phyloP scores from a whole-genome alignment of 2,329 filamentous ascomycete genomes.

The Simplicillium aogashimaense region DNA sequence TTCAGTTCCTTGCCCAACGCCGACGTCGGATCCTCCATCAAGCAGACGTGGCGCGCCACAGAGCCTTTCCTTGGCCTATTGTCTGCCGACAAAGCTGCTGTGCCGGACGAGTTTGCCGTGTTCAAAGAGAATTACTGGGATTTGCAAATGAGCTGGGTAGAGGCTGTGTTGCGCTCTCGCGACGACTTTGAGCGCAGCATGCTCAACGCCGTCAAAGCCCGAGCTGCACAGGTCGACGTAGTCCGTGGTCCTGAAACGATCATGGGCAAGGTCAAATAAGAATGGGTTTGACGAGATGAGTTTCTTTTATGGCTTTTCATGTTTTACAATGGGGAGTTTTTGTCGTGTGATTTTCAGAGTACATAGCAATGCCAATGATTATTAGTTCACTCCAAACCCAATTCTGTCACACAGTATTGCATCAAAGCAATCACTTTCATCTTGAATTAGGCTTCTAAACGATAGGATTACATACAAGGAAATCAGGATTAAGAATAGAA shows the following conservation, averaged over 20 bases:
- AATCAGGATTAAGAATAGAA: neutral
- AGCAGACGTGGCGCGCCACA: slow-evolving; percentile 85
- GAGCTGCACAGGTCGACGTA: slow-evolving; percentile 76
- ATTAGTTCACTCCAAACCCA: neutral
- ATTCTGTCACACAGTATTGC: neutral
- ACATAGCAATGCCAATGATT: neutral
- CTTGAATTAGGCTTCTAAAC: neutral
- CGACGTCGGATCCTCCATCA: slow-evolving; percentile 65
- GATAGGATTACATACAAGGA: neutral
- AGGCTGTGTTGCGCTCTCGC: slow-evolving; percentile 73
- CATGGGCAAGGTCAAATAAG: slow-evolving; percentile 76
- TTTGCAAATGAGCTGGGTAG: slow-evolving; percentile 89
- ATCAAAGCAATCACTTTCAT: neutral
- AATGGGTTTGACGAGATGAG: neutral
- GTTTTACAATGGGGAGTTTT: neutral
- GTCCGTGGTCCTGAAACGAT: slow-evolving; percentile 81
- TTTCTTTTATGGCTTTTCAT: neutral
- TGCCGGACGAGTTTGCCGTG: slow-evolving; percentile 68
- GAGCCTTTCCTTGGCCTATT: slow-evolving; percentile 75
- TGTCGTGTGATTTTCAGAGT: neutral
- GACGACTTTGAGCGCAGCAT: slow-evolving; percentile 92
- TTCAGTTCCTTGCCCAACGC: slow-evolving; percentile 64
- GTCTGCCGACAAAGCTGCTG: slow-evolving; percentile 60
- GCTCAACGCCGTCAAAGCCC: slow-evolving; percentile 78
- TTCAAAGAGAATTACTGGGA: slow-evolving; percentile 92